Evolutionary conservation across 768 basidiomycete genomes (phyloP), one percentile per base, ranked within the genome.

Genomic region (Lactarius sp.): DNA sequence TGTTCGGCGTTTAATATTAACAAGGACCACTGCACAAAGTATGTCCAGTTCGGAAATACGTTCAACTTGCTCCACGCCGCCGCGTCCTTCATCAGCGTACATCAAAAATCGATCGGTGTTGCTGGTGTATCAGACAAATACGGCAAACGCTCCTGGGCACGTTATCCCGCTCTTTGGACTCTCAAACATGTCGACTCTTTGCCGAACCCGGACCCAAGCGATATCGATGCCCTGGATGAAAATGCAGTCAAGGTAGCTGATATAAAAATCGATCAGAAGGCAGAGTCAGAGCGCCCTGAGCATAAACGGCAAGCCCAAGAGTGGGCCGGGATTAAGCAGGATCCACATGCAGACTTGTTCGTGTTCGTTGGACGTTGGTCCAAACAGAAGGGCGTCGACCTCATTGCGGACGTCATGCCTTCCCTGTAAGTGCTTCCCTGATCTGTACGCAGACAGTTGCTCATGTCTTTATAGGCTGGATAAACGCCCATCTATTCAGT

Each of bases 331-430:
- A 87, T 97, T 75, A 88, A 86, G 72, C 94, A 96, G 70, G 93
- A 96, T 70, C 88, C 94, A 1, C 78, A 90, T 46, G 85, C 93
- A 1, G 92, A 95, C 73, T 74, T 97, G 52, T 96, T 97, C 72
- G 94, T 97, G 66, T 96, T 97, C 75, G 94, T 97, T 67, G 94
- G 94, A 72, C 88, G 94, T 66, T 97, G 94, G 94, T 97, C 94
- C 6, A 97, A 96, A 75, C 94, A 97, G 75, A 97, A 97, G 75
- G 94, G 91, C 76, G 93, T 97, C n/a, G 94, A 97, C 76, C 78
- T 97, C 49, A 97, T 97, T 68, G 94, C 94, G 9, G 94, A 97
- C 75, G 87, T 97, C 66, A 91, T 97, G 90, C 94, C 94, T 27
- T 81, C 84, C 3, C 71, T 97, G 86, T 91, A 71, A 70, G 90